Base-by-base conservation (phyloP, 805 yeast genomes). In the Metahyphopichia silvanorum region DNA sequence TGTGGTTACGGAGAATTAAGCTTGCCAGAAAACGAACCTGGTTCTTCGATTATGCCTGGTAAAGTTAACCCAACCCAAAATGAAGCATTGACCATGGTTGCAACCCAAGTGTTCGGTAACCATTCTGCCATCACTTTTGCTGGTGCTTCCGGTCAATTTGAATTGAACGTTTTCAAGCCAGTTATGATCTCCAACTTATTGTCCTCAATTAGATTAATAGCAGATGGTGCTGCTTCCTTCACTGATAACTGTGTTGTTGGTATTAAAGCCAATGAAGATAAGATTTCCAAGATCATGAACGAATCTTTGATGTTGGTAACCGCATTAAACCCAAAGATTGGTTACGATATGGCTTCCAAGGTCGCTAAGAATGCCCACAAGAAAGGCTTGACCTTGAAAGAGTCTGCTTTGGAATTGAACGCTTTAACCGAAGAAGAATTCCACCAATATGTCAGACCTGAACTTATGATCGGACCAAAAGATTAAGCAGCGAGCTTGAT, bases 1-100 rank as follows among this genome's bases (percentile, higher is more conserved):
- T 93, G 98, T 69, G 98, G 98, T 43, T 93, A 93, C 69, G 97
- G 97, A 36, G 98, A 93, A 69, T 78, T 93, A 49, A 58, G 87
- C 17, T 73, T 93, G 50, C 98, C 98, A 43, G 98, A 91, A 72
- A 93, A 93, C 66, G 98, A 93, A 72, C 98, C 98, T 37, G 98
- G 98, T 57, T 87, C 97, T 39, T 88, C 97, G 18, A 93, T 93
- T 66, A 93, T 93, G 98, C 98, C 98, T 33, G 98, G 98, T 60
- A 93, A 93, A 72, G 97, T 93, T 43, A 93, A 93, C 77, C 98
- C 98, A 46, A 93, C 98, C 36, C 98, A 93, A 74, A 89, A 89
- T 65, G 98, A 93, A 76, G 98, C 98, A 34, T 71, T 93, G 61
- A 93, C 98, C 44, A 94, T 93, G 95, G 96, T 91, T 41, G 88